A percentile compares a stretch with the other conserved stretches of the same genome.
These are phyloP conservation scores for Fusarium algeriense DNA, from an alignment of 2,329 filamentous ascomycete genomes.

Conservation along the genomic window DNA sequence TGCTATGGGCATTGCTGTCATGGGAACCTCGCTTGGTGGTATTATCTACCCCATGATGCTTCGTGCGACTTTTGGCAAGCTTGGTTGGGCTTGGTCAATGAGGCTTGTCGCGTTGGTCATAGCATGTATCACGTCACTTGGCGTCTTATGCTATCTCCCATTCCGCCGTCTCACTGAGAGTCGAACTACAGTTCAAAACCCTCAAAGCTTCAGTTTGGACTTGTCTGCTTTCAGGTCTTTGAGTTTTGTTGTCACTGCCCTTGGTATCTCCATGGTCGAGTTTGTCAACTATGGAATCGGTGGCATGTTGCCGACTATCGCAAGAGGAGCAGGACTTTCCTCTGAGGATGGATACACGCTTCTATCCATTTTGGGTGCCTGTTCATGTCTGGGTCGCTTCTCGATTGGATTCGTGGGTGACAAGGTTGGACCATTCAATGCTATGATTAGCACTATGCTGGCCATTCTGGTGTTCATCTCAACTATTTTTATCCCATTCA, in stretches of 20 bases:
- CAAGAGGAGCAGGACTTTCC: constrained; percentile 49
- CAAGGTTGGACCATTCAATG: constrained; percentile 58
- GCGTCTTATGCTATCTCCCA: constrained; percentile 52
- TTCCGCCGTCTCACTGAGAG: constrained; percentile 36
- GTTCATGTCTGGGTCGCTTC: constrained; percentile 57
- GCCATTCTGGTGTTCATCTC: constrained; percentile 55
- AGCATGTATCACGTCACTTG: constrained; percentile 41
- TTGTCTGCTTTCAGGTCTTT: constrained; percentile 54
- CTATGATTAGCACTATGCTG: constrained; percentile 26
- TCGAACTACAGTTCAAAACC: background rate
- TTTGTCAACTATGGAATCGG: constrained; percentile 62
- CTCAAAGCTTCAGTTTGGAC: constrained; percentile 44
- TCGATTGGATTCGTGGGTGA: constrained; percentile 58
- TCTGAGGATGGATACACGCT: constrained; percentile 56
- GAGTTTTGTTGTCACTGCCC: constrained; percentile 54
- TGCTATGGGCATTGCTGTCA: constrained; percentile 33
- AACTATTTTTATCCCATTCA: constrained; percentile 58
- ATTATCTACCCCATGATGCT: constrained; percentile 51
- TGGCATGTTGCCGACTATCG: constrained; percentile 60
- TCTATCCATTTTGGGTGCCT: constrained; percentile 57
- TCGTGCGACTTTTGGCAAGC: constrained; percentile 39
- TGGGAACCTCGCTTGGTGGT: constrained; percentile 45
- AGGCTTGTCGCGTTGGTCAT: constrained; percentile 47
- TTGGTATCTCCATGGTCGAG: constrained; percentile 59
- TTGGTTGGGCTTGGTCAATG: constrained; percentile 52